phyloP scores from a whole-genome alignment of 192 early-diverging fungal species.

The Haplosporangium gracile region DNA sequence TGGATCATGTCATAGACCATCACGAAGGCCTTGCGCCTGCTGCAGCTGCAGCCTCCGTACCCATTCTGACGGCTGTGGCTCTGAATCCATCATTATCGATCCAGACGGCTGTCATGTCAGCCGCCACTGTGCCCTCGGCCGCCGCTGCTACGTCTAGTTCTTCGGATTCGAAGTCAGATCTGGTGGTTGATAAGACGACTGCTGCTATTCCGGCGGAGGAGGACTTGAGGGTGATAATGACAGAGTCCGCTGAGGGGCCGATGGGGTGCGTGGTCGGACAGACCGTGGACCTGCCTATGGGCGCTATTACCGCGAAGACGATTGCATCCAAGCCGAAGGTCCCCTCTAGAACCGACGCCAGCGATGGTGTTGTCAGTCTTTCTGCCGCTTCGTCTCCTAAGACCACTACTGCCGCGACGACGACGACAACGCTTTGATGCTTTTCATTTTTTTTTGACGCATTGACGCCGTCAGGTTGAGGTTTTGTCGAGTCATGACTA shows the following conservation, averaged over 20 bases:
- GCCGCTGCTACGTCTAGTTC: background rate
- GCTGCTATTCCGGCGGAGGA: background rate
- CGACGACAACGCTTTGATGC: background rate
- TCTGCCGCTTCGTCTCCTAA: conserved; percentile 5
- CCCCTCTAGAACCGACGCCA: background rate
- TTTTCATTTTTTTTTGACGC: background rate
- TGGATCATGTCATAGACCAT: conserved; percentile 6
- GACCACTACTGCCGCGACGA: background rate
- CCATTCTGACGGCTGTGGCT: background rate
- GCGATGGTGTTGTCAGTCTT: conserved; percentile 18
- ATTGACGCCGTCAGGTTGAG: background rate
- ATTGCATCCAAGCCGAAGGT: background rate
- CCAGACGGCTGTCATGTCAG: background rate
- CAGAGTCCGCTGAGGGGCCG: conserved; percentile 13
- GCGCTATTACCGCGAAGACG: background rate
- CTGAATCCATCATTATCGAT: background rate
- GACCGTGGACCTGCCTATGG: background rate
- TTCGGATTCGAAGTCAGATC: background rate
- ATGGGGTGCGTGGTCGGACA: conserved; percentile 27
- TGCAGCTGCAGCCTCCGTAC: background rate
- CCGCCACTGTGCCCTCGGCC: background rate
- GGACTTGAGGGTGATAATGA: background rate
- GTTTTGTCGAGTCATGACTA: background rate
- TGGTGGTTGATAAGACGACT: background rate
- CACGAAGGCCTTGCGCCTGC: background rate